phyloP scores from a whole-genome alignment of 352 stramenopile species.

The Phytopythium aichiense region DNA sequence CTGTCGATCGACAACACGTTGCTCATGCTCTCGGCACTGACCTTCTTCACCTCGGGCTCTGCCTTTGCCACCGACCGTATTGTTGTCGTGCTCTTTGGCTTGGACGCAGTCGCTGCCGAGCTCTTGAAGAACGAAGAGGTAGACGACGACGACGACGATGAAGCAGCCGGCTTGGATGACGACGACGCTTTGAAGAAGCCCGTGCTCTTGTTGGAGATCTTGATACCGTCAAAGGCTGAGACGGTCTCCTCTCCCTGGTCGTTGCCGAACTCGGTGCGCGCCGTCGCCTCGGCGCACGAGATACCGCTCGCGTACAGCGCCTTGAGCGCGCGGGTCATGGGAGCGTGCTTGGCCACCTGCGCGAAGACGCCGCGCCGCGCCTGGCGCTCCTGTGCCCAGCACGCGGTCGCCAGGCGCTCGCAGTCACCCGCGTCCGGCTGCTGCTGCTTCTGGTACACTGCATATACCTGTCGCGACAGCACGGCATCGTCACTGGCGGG shows the following conservation, averaged over 20 bases:
- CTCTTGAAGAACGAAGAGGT: slow-evolving; percentile 27
- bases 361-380: slow-evolving; percentile 55
- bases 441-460: slow-evolving; percentile 34
- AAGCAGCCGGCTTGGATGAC: slow-evolving; percentile 5
- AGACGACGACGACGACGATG: slow-evolving; percentile 4
- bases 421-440: slow-evolving; percentile 8
- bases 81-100: slow-evolving; percentile 16
- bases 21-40: slow-evolving; percentile 43
- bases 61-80: slow-evolving; percentile 11
- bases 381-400: slow-evolving; percentile 60
- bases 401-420: slow-evolving; percentile 26
- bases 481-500: slow-evolving; percentile 12
- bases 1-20: slow-evolving; percentile 74
- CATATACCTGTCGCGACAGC: slow-evolving; percentile 43
- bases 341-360: slow-evolving; percentile 28
- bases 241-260: slow-evolving; percentile 60
- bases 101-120: slow-evolving; percentile 14
- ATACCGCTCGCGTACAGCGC: slow-evolving; percentile 54
- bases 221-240: slow-evolving; percentile 57
- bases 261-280: slow-evolving; percentile 44
- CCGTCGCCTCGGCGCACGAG: slow-evolving; percentile 43
- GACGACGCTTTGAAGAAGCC: slow-evolving; percentile 24
- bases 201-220: slow-evolving; percentile 25
- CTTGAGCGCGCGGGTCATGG: slow-evolving; percentile 36
- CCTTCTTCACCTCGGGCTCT: slow-evolving; percentile 32